These are phyloP conservation scores for Staphylotrichum tortipilum DNA, from an alignment of 495 filamentous ascomycete genomes.

Conservation along the genomic window DNA sequence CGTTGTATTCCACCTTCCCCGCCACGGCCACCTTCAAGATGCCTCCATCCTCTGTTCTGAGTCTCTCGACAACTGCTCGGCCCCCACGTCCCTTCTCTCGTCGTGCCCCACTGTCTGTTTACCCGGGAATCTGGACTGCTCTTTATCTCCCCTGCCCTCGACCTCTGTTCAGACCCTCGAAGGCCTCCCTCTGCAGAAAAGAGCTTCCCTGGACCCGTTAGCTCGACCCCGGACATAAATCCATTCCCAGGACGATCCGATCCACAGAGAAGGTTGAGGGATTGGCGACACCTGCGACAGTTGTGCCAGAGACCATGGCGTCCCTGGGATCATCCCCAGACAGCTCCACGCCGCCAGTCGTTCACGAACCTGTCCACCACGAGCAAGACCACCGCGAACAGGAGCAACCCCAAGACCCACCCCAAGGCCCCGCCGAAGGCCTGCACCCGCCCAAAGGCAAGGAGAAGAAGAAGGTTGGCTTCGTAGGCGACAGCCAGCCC, in stretches of 20 bases:
- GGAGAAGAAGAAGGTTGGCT: conserved; percentile 29
- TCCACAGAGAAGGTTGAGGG: neutral
- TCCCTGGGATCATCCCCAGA: conserved; percentile 7
- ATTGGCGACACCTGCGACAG: neutral
- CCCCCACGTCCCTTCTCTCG: too few species aligned
- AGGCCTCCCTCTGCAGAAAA: too few species aligned
- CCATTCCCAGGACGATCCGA: neutral
- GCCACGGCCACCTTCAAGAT: neutral
- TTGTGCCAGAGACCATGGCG: conserved; percentile 8
- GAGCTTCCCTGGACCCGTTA: neutral
- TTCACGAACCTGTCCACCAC: neutral
- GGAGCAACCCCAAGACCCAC: too few species aligned
- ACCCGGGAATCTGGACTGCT: too few species aligned
- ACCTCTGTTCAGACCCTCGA: too few species aligned
- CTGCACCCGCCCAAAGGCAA: conserved; percentile 13
- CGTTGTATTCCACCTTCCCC: conserved; percentile 2
- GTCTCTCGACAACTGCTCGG: conserved; percentile 6
- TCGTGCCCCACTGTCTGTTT: too few species aligned
- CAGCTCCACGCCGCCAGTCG: neutral
- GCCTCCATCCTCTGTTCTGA: neutral
- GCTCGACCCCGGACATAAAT: too few species aligned
- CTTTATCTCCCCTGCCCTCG: too few species aligned
- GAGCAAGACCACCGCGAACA: too few species aligned
- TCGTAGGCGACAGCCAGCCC: conserved; percentile 11
- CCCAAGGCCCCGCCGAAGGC: neutral